phyloP scores from a whole-genome alignment of 768 basidiomycete species.

The Lactarius trivialis region DNA sequence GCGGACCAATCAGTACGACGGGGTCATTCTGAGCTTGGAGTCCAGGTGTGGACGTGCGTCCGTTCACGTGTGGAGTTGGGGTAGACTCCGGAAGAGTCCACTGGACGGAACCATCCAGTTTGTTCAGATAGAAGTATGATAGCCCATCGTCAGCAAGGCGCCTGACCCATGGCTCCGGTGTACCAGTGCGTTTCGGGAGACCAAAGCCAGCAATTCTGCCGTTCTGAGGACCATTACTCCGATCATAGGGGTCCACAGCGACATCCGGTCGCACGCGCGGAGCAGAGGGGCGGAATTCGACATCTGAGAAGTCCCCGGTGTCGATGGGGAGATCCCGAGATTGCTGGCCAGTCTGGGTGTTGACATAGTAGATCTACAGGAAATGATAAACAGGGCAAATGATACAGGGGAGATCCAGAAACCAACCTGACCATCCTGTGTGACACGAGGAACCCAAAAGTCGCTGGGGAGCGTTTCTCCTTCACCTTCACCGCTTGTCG shows the following conservation, averaged over 20 bases:
- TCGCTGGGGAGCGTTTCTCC: constrained; percentile 47
- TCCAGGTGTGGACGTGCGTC: not conserved
- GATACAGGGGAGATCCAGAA: constrained; percentile 1
- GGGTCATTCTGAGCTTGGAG: not conserved
- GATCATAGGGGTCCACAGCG: constrained; percentile 38
- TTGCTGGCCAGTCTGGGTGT: constrained; percentile 78
- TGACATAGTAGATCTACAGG: constrained; percentile 88
- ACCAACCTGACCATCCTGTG: constrained; percentile 74
- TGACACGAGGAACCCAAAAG: constrained; percentile 89
- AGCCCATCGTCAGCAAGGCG: constrained; percentile 76
- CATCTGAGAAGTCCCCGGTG: constrained; percentile 55
- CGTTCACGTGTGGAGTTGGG: constrained; percentile 4
- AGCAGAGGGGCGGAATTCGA: constrained; percentile 54
- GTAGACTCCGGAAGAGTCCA: constrained; percentile 59
- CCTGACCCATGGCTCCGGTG: constrained; percentile 79
- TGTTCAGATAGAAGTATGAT: constrained; percentile 77
- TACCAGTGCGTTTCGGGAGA: constrained; percentile 48
- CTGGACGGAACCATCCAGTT: constrained; percentile 54
- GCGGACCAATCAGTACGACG: not conserved
- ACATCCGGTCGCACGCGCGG: constrained; percentile 45
- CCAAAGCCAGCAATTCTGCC: constrained; percentile 48
- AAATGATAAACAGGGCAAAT: not conserved
- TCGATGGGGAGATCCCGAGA: constrained; percentile 81
- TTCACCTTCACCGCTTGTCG: constrained; percentile 27
- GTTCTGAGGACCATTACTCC: constrained; percentile 10